Conservation (phyloP, 1,284 basidiomycete species). For the Irpex sp. region DNA sequence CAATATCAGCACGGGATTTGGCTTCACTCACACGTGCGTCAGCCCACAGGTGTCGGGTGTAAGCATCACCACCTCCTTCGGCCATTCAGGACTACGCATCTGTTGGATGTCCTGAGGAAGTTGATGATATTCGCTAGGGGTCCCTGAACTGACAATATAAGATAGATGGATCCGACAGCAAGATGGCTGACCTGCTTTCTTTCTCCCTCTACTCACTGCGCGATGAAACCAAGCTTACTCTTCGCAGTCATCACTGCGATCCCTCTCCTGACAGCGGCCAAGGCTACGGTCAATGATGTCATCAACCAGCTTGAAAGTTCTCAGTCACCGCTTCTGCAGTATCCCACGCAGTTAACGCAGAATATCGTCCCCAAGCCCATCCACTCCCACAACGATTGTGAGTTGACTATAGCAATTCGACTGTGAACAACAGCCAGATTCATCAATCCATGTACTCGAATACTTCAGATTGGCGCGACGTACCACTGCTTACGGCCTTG, state of each 20-base stretch:
- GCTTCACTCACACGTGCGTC: neutral
- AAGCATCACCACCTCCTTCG: neutral
- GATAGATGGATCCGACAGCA: neutral
- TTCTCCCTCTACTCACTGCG: neutral
- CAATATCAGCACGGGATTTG: neutral
- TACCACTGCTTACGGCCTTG: slow-evolving; percentile 16
- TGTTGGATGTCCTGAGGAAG: neutral
- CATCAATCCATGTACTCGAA: neutral
- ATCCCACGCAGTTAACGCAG: slow-evolving; percentile 50
- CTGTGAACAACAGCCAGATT: neutral
- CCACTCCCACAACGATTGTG: slow-evolving; percentile 56
- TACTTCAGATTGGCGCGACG: neutral
- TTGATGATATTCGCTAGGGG: neutral
- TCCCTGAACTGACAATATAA: neutral
- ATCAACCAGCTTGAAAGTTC: slow-evolving; percentile 37
- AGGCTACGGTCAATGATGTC: slow-evolving; percentile 32
- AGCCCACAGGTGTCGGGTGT: neutral
- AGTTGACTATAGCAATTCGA: slow-evolving; percentile 13
- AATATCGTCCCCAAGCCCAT: slow-evolving; percentile 47
- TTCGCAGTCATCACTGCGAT: neutral
- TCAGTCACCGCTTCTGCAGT: slow-evolving; percentile 40
- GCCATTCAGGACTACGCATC: neutral
- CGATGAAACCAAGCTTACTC: neutral
- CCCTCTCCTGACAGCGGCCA: slow-evolving; percentile 12
- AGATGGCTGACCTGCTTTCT: neutral